phyloP scores from a whole-genome alignment of 208 protist species.

The Leishmania arabica region DNA sequence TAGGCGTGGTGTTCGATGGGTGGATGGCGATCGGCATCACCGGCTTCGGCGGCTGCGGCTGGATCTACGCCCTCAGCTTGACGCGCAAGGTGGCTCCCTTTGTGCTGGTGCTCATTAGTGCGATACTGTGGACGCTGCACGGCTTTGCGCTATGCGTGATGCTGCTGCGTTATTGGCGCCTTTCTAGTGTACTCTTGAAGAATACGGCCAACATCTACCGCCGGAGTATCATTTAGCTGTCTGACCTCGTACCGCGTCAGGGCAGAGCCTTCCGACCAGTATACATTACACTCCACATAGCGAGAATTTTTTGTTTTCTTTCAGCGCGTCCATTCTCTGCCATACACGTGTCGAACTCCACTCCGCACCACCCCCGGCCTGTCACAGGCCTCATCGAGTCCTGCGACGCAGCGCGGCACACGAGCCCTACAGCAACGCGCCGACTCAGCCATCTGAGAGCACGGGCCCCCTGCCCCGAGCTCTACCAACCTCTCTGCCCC shows the following conservation, averaged over 20 bases:
- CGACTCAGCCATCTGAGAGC: too few species aligned
- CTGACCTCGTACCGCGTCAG: neutral
- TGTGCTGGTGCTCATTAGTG: constrained; percentile 53
- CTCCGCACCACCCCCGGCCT: neutral
- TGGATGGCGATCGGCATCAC: constrained; percentile 83
- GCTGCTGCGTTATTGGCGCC: constrained; percentile 50
- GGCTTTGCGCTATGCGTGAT: constrained; percentile 52
- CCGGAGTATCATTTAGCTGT: constrained; percentile 32
- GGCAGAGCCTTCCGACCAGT: neutral
- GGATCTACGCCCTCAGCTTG: constrained; percentile 52
- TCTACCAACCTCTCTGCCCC: too few species aligned
- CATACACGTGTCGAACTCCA: neutral
- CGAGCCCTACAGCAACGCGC: neutral
- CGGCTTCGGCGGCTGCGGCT: constrained; percentile 78
- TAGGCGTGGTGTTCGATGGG: constrained; percentile 66
- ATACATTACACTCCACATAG: neutral
- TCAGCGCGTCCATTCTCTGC: neutral
- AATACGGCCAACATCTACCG: constrained; percentile 37
- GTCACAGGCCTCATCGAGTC: neutral
- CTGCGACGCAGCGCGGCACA: neutral
- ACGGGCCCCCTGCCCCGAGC: too few species aligned
- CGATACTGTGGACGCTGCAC: constrained; percentile 76
- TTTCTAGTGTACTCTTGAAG: constrained; percentile 36
- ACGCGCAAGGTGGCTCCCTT: constrained; percentile 20
- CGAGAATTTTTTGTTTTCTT: neutral